Conservation (phyloP, 2,329 filamentous ascomycete species). For the Colletotrichum liaoningense region DNA sequence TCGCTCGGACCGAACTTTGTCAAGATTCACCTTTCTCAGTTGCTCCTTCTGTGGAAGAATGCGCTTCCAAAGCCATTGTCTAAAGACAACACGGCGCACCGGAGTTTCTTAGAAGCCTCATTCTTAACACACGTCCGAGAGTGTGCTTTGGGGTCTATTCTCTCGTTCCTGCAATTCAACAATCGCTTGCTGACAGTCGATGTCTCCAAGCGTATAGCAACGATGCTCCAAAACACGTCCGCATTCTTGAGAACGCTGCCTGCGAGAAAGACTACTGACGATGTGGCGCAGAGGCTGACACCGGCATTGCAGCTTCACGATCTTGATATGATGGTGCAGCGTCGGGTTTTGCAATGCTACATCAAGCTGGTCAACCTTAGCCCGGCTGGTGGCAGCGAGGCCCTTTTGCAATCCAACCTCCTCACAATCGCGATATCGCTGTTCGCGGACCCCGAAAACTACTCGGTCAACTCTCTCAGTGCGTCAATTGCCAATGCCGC, state of each 20-base stretch:
- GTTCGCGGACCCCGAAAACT: conserved; percentile 93
- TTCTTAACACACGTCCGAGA: conserved; percentile 96
- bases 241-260: conserved; percentile 89
- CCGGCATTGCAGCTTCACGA: conserved; percentile 91
- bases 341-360: conserved; percentile 94
- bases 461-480: conserved; percentile 85
- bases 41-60: conserved; percentile 96
- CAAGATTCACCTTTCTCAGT: conserved; percentile 95
- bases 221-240: conserved; percentile 95
- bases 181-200: conserved; percentile 91
- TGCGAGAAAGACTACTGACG: conserved; percentile 85
- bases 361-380: conserved; percentile 90
- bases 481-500: conserved; percentile 92
- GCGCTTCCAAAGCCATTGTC: conserved; percentile 93
- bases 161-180: conserved; percentile 95
- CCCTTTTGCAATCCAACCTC: conserved; percentile 89
- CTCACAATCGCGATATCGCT: conserved; percentile 89
- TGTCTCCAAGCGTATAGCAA: conserved; percentile 90
- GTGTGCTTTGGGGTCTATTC: conserved; percentile 89
- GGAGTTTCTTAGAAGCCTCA: conserved; percentile 87
- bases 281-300: conserved; percentile 84
- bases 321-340: conserved; percentile 90
- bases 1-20: conserved; percentile 97
- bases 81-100: conserved; percentile 87
- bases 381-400: conserved; percentile 85